Evolutionary conservation across 176 grass and related monocot genomes (phyloP).

Genomic region (Triticum timopheevii): DNA sequence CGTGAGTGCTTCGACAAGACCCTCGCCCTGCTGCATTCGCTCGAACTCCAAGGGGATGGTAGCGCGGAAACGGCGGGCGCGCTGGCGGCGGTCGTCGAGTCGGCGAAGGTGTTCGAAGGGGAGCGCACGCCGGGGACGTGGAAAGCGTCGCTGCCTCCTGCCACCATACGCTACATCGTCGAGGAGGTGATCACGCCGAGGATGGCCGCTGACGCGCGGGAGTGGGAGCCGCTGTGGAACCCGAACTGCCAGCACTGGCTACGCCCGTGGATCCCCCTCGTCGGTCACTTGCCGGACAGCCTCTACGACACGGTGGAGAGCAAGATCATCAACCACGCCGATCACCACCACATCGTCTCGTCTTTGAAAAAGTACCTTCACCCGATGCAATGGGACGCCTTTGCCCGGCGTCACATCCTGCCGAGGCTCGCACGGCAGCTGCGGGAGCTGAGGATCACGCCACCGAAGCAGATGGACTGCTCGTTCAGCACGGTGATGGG

Average conservation of each 20-base stretch:
- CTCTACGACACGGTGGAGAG: neutral
- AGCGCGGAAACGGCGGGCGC: too few relatives aligned
- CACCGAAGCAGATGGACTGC: neutral
- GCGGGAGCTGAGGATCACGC: constrained; percentile 43
- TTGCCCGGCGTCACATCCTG: constrained; percentile 39
- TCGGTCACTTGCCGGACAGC: neutral
- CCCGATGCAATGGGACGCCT: constrained; percentile 41
- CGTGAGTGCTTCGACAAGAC: neutral
- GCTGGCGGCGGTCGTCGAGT: too few relatives aligned
- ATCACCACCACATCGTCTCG: neutral
- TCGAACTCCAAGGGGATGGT: too few relatives aligned
- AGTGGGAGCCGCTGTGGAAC: neutral
- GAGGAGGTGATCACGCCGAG: neutral
- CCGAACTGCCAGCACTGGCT: neutral
- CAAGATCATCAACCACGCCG: neutral
- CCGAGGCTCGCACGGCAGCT: constrained; percentile 45
- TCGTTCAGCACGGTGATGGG: constrained; percentile 36
- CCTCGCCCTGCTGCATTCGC: accelerated
- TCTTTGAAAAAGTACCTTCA: constrained; percentile 36
- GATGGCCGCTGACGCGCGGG: neutral
- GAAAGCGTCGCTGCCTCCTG: too few relatives aligned
- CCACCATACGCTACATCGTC: neutral
- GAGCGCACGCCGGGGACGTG: too few relatives aligned
- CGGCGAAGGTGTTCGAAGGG: too few relatives aligned
- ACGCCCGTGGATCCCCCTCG: neutral